Percentiles rank a stretch among this genome's conserved stretches.
Evolutionary conservation across 352 stramenopile genomes (phyloP).

Genomic region (Phytophthora quininea): DNA sequence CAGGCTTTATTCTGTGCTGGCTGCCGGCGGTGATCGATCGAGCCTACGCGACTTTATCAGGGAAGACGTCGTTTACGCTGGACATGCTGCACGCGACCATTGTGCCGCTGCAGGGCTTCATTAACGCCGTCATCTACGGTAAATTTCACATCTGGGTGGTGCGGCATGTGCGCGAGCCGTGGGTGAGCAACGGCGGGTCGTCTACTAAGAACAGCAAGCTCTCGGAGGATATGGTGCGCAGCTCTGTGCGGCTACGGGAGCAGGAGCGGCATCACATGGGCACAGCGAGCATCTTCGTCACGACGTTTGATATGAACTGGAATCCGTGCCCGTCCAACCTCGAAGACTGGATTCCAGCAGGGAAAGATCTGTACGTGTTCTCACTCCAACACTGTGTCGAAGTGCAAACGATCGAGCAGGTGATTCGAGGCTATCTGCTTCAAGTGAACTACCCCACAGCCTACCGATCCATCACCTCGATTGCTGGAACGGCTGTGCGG

Average conservation of each 20-base stretch:
- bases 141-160: constrained; percentile 86
- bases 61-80: constrained; percentile 60
- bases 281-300: constrained; percentile 80
- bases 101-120: constrained; percentile 83
- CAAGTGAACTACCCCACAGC: constrained; percentile 82
- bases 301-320: constrained; percentile 86
- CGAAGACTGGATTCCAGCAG: constrained; percentile 72
- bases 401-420: constrained; percentile 67
- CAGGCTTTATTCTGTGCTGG: constrained; percentile 84
- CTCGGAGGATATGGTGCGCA: constrained; percentile 44
- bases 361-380: constrained; percentile 86
- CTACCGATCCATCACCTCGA: constrained; percentile 82
- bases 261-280: constrained; percentile 67
- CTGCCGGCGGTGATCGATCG: constrained; percentile 70
- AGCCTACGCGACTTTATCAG: constrained; percentile 63
- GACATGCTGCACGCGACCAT: constrained; percentile 79
- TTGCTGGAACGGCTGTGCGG: constrained; percentile 63
- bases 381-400: constrained; percentile 79
- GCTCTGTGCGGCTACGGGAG: constrained; percentile 45
- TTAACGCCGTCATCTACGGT: constrained; percentile 87
- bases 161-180: constrained; percentile 55
- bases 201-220: constrained; percentile 50
- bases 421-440: constrained; percentile 72
- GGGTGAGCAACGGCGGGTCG: constrained; percentile 35
- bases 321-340: constrained; percentile 65